Evolutionary conservation across 75 land plant species (phyloP).

Genomic region (Picea glauca): DNA sequence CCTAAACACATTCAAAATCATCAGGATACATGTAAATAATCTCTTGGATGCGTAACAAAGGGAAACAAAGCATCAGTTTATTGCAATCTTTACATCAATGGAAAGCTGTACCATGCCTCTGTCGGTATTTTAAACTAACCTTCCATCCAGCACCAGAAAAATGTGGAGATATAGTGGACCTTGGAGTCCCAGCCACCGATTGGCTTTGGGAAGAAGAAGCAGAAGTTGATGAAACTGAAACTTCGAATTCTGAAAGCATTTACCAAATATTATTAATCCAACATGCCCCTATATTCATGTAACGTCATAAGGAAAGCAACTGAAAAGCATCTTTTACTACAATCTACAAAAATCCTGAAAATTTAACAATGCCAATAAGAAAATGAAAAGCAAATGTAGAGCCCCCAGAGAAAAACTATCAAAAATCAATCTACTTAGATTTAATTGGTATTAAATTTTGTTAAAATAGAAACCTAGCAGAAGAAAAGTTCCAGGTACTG

Average conservation of each 20-base stretch:
- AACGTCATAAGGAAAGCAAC: not conserved
- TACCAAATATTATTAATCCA: not conserved
- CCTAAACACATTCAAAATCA: not conserved
- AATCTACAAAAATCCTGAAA: too few species aligned
- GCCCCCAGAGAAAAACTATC: too few species aligned
- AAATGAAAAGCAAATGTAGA: too few species aligned
- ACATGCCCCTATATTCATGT: not conserved
- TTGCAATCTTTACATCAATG: not conserved
- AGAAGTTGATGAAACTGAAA: constrained; percentile 4
- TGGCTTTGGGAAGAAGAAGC: not conserved
- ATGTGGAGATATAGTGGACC: constrained; percentile 1
- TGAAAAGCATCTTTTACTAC: not conserved
- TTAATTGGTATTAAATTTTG: not conserved
- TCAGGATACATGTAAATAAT: not conserved
- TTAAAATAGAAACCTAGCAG: constrained; percentile 8
- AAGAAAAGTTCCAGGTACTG: not conserved
- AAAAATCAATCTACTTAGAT: not conserved
- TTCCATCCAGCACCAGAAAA: constrained; percentile 7
- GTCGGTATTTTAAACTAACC: not conserved
- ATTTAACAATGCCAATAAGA: too few species aligned
- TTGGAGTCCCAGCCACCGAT: constrained; percentile 7
- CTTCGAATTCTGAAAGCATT: not conserved
- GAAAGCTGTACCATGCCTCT: not conserved
- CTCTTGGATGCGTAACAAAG: not conserved
- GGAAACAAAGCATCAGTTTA: not conserved